Evolutionary conservation across 331 rosid species (phyloP).

Genomic region (Arachis monticola): DNA sequence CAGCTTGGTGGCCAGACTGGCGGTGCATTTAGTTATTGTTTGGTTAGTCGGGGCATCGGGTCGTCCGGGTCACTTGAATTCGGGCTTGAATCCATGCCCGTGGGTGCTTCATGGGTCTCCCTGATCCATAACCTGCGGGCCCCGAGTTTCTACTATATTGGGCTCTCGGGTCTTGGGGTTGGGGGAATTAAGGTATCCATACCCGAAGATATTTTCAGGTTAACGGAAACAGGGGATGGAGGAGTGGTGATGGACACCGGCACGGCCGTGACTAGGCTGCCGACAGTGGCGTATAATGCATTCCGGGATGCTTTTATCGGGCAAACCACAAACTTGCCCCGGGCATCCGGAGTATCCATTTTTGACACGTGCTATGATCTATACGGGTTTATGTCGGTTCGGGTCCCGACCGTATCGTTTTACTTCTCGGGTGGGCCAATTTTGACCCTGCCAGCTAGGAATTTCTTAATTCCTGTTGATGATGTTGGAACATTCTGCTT

Average conservation of each 20-base stretch:
- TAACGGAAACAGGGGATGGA: conserved; percentile 65
- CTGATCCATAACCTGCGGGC: conserved; percentile 64
- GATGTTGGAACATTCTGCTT: conserved; percentile 85
- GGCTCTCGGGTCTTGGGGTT: conserved; percentile 81
- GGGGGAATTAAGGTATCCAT: conserved; percentile 72
- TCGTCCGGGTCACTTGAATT: conserved; percentile 68
- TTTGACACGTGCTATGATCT: conserved; percentile 85
- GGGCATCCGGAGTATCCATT: conserved; percentile 66
- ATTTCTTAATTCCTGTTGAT: conserved; percentile 84
- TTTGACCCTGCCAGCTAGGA: conserved; percentile 87
- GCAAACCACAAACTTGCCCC: conserved; percentile 78
- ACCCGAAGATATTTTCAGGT: conserved; percentile 61
- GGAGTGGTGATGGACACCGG: conserved; percentile 99
- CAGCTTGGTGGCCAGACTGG: conserved; percentile 92
- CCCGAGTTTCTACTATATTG: conserved; percentile 76
- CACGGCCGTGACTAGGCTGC: conserved; percentile 87
- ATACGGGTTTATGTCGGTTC: conserved; percentile 80
- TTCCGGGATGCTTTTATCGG: conserved; percentile 68
- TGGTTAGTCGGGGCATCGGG: conserved; percentile 67
- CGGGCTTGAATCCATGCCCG: conserved; percentile 83
- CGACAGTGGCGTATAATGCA: conserved; percentile 67
- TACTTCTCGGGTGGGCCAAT: conserved; percentile 86
- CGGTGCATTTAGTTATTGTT: conserved; percentile 81
- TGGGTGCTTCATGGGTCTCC: conserved; percentile 91
- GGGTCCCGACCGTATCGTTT: conserved; percentile 92